Base-by-base conservation (phyloP, 2,329 filamentous ascomycete species). In the Aureobasidium lini region DNA sequence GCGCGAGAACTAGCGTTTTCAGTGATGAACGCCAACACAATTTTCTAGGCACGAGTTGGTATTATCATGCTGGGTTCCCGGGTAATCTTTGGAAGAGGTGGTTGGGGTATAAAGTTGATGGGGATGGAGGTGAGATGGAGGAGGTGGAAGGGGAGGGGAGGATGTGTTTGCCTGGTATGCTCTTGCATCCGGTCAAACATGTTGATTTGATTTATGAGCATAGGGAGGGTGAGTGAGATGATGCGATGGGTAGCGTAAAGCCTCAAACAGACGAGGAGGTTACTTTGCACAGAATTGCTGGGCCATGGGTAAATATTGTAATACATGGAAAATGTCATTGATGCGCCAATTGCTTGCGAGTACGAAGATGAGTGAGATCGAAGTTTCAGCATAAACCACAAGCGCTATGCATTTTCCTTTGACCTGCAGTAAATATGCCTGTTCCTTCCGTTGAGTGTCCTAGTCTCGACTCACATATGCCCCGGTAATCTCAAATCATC, bases 1-100 rank as follows among this genome's bases (percentile, higher is more conserved):
- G 77, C 1, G 75, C 75, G 4, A 71, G 79, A n/a, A 72, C 76
- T 3, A 74, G 69, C 16, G 76, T 81, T 6, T 81, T 81, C 64
- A 70, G 65, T 0, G 79, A 81, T 29, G 78, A 80, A 60, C 66
- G 77, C 1, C 78, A 81, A 68, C 78, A 81, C 63, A 81, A 81
- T 58, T 81, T 82, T 65, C 64, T 75, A 0, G 79, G 79, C 1
- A 77, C 75, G 9, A 81, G 73, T 2, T 82, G 79, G 77, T 81
- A 81, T 64, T 81, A 80, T 58, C 72, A 81, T 61, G 77, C 79
- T 1, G 78, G 76, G 0, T 79, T 79, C 62, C 75, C 78, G 10
- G 76, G 77, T 4, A 82, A 81, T 65, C 62, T 84, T 34, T 84
- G 79, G 77, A 78, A 78, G 66, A 65, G 81, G 8, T 84, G 81